phyloP scores from a whole-genome alignment of 345 rosid species.

The Euphorbia pulcherrima region DNA sequence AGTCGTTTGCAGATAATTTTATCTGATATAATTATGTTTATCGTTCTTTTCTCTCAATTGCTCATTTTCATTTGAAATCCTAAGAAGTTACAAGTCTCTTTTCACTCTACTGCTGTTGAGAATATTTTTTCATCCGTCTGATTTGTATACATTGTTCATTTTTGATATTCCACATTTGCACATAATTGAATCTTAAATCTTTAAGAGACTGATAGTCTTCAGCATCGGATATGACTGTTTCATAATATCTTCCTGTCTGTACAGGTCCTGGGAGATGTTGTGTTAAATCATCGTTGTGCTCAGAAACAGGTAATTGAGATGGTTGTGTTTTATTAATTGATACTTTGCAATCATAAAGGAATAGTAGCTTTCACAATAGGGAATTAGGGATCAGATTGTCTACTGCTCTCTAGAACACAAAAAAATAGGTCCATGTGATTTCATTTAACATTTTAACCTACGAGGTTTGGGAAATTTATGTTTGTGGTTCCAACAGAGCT shows the following conservation, averaged over 20 bases:
- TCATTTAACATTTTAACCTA: not conserved
- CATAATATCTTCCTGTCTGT: conserved; percentile 3
- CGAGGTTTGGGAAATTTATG: not conserved
- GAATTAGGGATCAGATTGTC: not conserved
- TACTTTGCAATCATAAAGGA: not conserved
- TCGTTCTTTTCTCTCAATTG: not conserved
- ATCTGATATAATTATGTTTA: not conserved
- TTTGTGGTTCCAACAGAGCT: not conserved
- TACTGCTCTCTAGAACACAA: not conserved
- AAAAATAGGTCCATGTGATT: not conserved
- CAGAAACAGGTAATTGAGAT: conserved; percentile 38
- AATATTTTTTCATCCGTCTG: not conserved
- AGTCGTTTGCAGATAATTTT: not conserved
- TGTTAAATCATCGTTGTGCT: conserved; percentile 53
- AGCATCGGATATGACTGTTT: not conserved
- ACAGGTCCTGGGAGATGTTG: conserved; percentile 50
- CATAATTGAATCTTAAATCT: not conserved
- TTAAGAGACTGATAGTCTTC: not conserved
- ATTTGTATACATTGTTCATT: not conserved
- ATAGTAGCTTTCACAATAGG: not conserved
- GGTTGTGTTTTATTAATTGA: not conserved
- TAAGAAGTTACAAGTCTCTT: not conserved
- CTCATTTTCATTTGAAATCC: not conserved
- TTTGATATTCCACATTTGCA: not conserved
- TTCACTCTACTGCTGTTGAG: not conserved